phyloP scores from a whole-genome alignment of 495 filamentous ascomycete species.

The Aspergillus heteromorphus region DNA sequence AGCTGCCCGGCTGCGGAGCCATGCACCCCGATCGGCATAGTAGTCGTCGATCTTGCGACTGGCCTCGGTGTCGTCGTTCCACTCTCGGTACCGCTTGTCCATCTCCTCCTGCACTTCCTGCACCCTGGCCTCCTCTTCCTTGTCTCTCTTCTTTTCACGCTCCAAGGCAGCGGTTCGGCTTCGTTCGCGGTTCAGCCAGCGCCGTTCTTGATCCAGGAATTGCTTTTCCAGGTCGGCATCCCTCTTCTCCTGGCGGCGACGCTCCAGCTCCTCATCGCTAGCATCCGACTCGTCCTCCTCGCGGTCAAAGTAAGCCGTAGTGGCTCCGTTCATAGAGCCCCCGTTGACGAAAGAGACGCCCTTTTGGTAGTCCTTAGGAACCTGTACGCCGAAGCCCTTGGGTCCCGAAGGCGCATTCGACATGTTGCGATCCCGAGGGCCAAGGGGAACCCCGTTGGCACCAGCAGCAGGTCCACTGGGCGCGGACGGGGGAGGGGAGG shows the following conservation, averaged over 20 bases:
- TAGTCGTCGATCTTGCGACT: slow-evolving; percentile 71
- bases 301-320: slow-evolving; percentile 45
- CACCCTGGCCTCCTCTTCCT: slow-evolving; percentile 55
- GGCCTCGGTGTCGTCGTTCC: slow-evolving; percentile 82
- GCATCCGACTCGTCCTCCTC: slow-evolving; percentile 89
- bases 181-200: slow-evolving; percentile 85
- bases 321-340: slow-evolving; percentile 57
- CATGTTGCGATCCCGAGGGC: slow-evolving; percentile 66
- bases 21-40: slow-evolving; percentile 76
- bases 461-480: slow-evolving; percentile 66
- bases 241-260: slow-evolving; percentile 63
- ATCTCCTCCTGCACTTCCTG: slow-evolving; percentile 62
- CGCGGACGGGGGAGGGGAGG: slow-evolving; percentile 62
- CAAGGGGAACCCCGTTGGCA: slow-evolving; percentile 79
- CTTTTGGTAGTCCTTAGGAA: slow-evolving; percentile 73
- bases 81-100: slow-evolving; percentile 69
- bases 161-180: slow-evolving; percentile 77
- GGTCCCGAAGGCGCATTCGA: slow-evolving; percentile 80
- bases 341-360: slow-evolving; percentile 88
- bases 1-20: slow-evolving; percentile 73
- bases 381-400: slow-evolving; percentile 62
- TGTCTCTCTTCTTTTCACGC: slow-evolving; percentile 73
- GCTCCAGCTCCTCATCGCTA: slow-evolving; percentile 80
- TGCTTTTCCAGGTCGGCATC: slow-evolving; percentile 71
- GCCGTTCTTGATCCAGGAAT: slow-evolving; percentile 79